phyloP scores from a whole-genome alignment of 2,329 filamentous ascomycete species.

The Neofusicoccum cordaticola region DNA sequence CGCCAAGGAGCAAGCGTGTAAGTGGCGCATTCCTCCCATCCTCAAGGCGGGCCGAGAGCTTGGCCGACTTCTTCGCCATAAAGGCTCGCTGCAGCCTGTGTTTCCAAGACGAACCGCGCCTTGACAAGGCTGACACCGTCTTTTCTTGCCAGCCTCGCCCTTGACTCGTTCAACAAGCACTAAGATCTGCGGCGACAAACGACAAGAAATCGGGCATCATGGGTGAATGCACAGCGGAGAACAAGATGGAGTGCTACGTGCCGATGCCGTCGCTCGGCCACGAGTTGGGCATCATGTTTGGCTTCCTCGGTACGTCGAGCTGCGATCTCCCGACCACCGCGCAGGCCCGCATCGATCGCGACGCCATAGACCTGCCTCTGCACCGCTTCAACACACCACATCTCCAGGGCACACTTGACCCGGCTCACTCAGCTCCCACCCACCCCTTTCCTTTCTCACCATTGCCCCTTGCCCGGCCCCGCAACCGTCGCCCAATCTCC shows the following conservation, averaged over 20 bases:
- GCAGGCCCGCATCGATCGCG: background rate
- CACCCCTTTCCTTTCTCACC: background rate
- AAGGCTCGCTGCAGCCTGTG: background rate
- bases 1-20: constrained; percentile 8
- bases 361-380: background rate
- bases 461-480: background rate
- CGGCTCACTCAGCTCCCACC: too few relatives aligned
- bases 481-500: background rate
- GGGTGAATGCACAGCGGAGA: constrained; percentile 12
- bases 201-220: background rate
- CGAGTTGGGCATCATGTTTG: constrained; percentile 26
- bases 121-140: background rate
- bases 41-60: background rate
- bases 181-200: background rate
- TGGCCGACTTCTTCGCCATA: background rate
- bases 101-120: background rate
- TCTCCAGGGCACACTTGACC: background rate
- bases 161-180: background rate
- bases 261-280: constrained; percentile 24
- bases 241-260: constrained; percentile 14
- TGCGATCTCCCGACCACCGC: background rate
- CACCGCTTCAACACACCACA: background rate
- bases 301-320: constrained; percentile 22
- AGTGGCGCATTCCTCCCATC: background rate
- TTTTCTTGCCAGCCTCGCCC: background rate